A percentile compares a stretch with the other conserved stretches of the same genome.
These are phyloP conservation scores for Dimocarpus longan DNA, from an alignment of 345 rosid species.

Conservation along the genomic window DNA sequence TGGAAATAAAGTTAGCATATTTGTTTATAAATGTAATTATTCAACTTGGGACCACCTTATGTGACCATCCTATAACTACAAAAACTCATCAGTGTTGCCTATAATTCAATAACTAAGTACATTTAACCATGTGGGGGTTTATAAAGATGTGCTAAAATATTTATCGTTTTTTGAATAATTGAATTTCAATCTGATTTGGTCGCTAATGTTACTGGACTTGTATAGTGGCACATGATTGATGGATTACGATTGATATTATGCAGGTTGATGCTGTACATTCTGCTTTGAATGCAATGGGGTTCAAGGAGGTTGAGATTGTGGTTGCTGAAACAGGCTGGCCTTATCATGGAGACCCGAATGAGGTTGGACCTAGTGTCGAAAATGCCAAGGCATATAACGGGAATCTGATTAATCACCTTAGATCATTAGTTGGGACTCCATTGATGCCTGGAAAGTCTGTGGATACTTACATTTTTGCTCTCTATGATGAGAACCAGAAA, in stretches of 20 bases:
- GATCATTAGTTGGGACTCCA: conserved; percentile 86
- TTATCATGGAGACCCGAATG: conserved; percentile 67
- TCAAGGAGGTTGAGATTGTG: conserved; percentile 68
- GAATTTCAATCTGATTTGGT: neutral
- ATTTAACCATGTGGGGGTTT: too few relatives aligned
- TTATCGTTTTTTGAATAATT: too few relatives aligned
- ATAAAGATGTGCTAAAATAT: too few relatives aligned
- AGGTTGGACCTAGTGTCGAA: conserved; percentile 75
- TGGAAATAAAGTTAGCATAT: neutral
- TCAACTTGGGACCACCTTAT: conserved; percentile 24
- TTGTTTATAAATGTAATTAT: neutral
- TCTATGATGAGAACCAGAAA: conserved; percentile 84
- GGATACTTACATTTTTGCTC: conserved; percentile 88
- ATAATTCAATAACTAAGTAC: neutral
- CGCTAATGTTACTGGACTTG: neutral
- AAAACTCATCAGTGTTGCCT: neutral
- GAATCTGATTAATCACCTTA: conserved; percentile 75
- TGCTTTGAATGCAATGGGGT: conserved; percentile 77
- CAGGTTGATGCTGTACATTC: conserved; percentile 91
- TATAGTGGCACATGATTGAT: neutral
- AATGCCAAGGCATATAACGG: conserved; percentile 93
- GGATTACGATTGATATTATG: neutral
- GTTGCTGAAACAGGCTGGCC: conserved; percentile 99
- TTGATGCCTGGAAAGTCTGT: conserved; percentile 92
- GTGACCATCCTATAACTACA: conserved; percentile 1